Evolutionary conservation across 1,139 yeast species (phyloP).

Genomic region (Geotrichum klebahnii): DNA sequence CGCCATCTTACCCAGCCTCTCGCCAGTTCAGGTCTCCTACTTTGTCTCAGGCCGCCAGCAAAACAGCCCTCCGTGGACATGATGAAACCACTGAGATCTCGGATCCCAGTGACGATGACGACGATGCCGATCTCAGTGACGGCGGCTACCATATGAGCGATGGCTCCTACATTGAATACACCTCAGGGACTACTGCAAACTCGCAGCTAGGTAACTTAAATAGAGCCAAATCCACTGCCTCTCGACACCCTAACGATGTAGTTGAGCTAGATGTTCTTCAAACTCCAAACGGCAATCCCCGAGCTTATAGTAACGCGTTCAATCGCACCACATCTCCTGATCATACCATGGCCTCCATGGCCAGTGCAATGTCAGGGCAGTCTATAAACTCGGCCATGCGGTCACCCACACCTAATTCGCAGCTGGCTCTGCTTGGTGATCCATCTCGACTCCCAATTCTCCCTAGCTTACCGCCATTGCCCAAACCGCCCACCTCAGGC

Average conservation of each 20-base stretch:
- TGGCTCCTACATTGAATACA: constrained; percentile 10
- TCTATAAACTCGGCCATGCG: not conserved
- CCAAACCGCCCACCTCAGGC: constrained; percentile 2
- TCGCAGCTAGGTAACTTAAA: constrained; percentile 4
- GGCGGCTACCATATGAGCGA: constrained; percentile 1
- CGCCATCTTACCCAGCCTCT: constrained; percentile 1
- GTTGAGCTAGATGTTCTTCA: constrained; percentile 17
- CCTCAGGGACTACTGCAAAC: not conserved
- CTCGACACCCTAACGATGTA: constrained; percentile 1
- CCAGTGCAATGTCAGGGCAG: not conserved
- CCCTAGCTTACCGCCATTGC: constrained; percentile 15
- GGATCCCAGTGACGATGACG: constrained; percentile 15
- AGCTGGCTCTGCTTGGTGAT: constrained; percentile 16
- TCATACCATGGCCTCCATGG: not conserved
- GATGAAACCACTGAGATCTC: constrained; percentile 13
- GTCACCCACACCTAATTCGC: constrained; percentile 12
- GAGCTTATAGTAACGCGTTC: too few species aligned
- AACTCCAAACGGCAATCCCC: not conserved
- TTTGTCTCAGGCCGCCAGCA: constrained; percentile 8
- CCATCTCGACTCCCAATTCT: constrained; percentile 6
- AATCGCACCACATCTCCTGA: not conserved
- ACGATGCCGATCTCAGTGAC: constrained; percentile 9
- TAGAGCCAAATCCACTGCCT: constrained; percentile 9
- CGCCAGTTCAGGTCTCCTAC: constrained; percentile 7
- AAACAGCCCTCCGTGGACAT: constrained; percentile 9